A percentile compares a stretch with the other conserved stretches of the same genome.
phyloP scores from a whole-genome alignment of 148 eudicot species.

The Rhododendron kiyosumense region DNA sequence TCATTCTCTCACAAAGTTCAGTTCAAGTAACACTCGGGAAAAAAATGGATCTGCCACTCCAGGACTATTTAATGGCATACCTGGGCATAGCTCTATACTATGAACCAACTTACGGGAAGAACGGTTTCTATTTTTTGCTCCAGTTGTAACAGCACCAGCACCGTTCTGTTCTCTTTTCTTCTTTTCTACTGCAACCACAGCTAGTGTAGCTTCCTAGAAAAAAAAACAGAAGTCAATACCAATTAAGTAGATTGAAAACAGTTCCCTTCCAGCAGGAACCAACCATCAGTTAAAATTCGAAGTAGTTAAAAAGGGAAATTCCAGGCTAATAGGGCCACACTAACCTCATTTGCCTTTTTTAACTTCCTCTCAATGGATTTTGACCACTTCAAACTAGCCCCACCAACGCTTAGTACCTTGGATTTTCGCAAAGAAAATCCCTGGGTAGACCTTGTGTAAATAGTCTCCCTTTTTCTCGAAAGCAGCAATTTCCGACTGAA shows the following conservation, averaged over 20 bases:
- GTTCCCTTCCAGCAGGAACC: background rate
- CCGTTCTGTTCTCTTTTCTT: constrained; percentile 35
- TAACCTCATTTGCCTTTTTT: constrained; percentile 77
- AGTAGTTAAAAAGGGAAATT: background rate
- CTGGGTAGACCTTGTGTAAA: constrained; percentile 72
- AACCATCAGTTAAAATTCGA: background rate
- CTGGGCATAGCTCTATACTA: constrained; percentile 43
- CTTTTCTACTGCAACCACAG: constrained; percentile 58
- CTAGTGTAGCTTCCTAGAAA: constrained; percentile 65
- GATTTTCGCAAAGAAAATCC: constrained; percentile 87
- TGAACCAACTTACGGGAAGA: constrained; percentile 53
- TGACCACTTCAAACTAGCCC: constrained; percentile 92
- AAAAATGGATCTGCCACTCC: constrained; percentile 28
- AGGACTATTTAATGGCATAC: constrained; percentile 41
- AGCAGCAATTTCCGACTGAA: constrained; percentile 66
- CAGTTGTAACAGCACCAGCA: constrained; percentile 29
- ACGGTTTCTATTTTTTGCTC: constrained; percentile 32
- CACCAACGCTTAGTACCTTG: constrained; percentile 80
- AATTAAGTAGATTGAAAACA: constrained; percentile 3
- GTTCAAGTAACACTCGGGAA: background rate
- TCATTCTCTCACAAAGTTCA: background rate
- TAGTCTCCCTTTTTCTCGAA: constrained; percentile 63
- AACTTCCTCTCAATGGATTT: constrained; percentile 76
- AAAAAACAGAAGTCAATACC: background rate
- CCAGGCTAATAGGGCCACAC: constrained; percentile 17